These are phyloP conservation scores for Melampsora americana DNA, from an alignment of 1,284 basidiomycete genomes.

Conservation along the genomic window DNA sequence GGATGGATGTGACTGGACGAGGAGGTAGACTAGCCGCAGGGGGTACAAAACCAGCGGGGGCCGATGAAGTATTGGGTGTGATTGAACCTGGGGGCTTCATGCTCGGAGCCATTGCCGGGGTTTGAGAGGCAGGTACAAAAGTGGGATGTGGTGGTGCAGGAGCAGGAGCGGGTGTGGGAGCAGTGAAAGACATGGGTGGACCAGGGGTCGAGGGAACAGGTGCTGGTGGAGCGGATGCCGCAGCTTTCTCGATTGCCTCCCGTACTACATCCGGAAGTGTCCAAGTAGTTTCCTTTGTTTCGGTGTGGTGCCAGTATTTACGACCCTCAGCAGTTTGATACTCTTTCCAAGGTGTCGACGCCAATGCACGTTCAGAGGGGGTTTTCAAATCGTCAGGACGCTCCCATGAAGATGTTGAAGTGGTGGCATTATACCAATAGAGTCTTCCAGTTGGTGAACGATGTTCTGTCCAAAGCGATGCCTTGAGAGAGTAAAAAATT, in stretches of 20 bases:
- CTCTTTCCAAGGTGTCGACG: conserved; percentile 69
- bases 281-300: conserved; percentile 87
- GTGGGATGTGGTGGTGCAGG: conserved; percentile 46
- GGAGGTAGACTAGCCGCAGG: conserved; percentile 24
- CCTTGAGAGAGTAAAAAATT: background rate
- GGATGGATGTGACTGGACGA: conserved; percentile 40
- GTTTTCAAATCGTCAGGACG: conserved; percentile 52
- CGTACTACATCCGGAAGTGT: conserved; percentile 84
- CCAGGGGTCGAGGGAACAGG: conserved; percentile 22
- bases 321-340: conserved; percentile 74
- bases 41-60: conserved; percentile 36
- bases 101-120: conserved; percentile 18
- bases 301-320: conserved; percentile 86
- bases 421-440: conserved; percentile 70
- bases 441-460: conserved; percentile 74
- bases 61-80: conserved; percentile 40
- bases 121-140: conserved; percentile 48
- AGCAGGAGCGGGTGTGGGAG: conserved; percentile 42
- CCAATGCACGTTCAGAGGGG: conserved; percentile 49
- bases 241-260: conserved; percentile 73
- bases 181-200: conserved; percentile 17
- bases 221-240: conserved; percentile 57
- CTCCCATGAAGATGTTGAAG: conserved; percentile 47
- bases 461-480: conserved; percentile 51
- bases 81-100: conserved; percentile 37